Percentiles rank a stretch among this genome's conserved stretches.
Conservation (phyloP, 768 basidiomycete genomes). For the Pleurotus citrinopileatus region DNA sequence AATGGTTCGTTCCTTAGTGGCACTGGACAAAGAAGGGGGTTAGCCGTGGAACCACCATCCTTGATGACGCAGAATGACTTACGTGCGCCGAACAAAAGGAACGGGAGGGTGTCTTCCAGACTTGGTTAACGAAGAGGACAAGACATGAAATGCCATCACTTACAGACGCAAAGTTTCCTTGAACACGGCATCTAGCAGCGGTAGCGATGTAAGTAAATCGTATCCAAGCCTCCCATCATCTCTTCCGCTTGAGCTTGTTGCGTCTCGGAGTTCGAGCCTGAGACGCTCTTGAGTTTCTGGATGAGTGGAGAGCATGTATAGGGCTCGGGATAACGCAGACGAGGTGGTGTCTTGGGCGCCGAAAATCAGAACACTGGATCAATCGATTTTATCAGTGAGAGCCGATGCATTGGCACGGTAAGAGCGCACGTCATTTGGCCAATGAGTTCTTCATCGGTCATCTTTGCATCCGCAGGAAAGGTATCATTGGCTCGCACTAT, state of each 20-base stretch:
- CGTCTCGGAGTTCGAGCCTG: conserved; percentile 32
- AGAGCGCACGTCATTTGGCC: conserved; percentile 47
- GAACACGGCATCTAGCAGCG: conserved; percentile 43
- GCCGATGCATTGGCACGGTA: background rate
- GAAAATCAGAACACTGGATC: conserved; percentile 41
- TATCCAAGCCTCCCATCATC: conserved; percentile 24
- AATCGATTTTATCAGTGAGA: background rate
- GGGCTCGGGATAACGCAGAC: conserved; percentile 38
- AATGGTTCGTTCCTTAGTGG: conserved; percentile 39
- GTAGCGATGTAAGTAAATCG: conserved; percentile 34
- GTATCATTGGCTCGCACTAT: conserved; percentile 37
- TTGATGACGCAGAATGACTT: conserved; percentile 15
- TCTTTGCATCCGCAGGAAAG: conserved; percentile 29
- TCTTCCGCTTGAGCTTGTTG: conserved; percentile 16
- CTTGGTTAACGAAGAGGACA: background rate
- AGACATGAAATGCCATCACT: conserved; percentile 11
- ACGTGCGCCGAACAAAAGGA: conserved; percentile 44
- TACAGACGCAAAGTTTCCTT: conserved; percentile 46
- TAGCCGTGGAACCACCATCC: background rate
- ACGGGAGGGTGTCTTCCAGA: conserved; percentile 39
- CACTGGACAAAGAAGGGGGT: conserved; percentile 22
- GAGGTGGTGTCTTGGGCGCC: conserved; percentile 51
- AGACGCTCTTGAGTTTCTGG: conserved; percentile 36
- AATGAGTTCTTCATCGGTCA: conserved; percentile 41
- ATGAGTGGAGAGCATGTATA: conserved; percentile 34